A percentile compares a stretch with the other conserved stretches of the same genome.
phyloP scores from a whole-genome alignment of 805 yeast genomes.

The Saturnispora saitoi region DNA sequence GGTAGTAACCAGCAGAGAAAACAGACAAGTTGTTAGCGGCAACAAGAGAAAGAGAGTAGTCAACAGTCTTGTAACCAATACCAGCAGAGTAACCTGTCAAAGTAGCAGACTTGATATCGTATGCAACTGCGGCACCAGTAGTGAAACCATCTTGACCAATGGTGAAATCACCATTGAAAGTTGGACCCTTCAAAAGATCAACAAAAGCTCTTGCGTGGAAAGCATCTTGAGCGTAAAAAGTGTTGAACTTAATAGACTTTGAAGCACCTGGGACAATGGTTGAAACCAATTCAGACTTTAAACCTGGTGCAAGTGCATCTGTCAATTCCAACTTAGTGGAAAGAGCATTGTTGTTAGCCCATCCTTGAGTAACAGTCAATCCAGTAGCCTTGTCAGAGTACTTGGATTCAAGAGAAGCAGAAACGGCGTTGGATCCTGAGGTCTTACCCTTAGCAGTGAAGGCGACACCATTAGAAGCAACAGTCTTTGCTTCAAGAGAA shows the following conservation, averaged over 20 bases:
- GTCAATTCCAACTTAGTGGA: constrained; percentile 89
- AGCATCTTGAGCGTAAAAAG: constrained; percentile 86
- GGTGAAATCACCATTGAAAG: constrained; percentile 90
- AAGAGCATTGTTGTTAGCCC: constrained; percentile 90
- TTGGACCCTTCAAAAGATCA: constrained; percentile 91
- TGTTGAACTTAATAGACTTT: constrained; percentile 82
- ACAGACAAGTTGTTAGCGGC: constrained; percentile 81
- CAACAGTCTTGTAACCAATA: constrained; percentile 83
- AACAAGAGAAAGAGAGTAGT: constrained; percentile 77
- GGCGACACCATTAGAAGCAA: constrained; percentile 93
- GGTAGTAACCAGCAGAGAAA: constrained; percentile 94
- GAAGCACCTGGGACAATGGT: constrained; percentile 77
- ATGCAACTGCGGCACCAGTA: constrained; percentile 95
- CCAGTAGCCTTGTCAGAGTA: constrained; percentile 90
- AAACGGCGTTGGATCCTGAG: constrained; percentile 58
- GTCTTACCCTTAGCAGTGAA: constrained; percentile 87
- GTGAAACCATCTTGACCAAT: constrained; percentile 94
- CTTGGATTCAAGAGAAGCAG: constrained; percentile 86
- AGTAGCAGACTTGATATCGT: constrained; percentile 88
- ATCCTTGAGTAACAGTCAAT: constrained; percentile 90
- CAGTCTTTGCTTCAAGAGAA: constrained; percentile 80
- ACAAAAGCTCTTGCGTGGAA: constrained; percentile 92
- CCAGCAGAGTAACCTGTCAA: constrained; percentile 92
- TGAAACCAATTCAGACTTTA: constrained; percentile 86
- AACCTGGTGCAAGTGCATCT: constrained; percentile 89